Evolutionary conservation across 2,329 filamentous ascomycete species (phyloP).

Genomic region (Nemania sp.): DNA sequence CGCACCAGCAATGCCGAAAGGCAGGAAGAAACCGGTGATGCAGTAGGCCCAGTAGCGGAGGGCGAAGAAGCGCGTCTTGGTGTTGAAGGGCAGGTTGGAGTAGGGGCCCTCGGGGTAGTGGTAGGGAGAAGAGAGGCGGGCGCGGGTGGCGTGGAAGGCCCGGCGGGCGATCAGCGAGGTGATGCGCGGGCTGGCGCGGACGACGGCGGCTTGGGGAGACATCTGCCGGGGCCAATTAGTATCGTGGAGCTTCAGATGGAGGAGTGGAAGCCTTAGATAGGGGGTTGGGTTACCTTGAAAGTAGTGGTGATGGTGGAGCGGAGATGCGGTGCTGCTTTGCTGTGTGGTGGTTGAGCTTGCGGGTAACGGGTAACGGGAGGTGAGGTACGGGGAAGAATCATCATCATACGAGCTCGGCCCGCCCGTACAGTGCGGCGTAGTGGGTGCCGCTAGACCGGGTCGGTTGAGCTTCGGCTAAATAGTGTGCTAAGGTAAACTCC

Average conservation of each 20-base stretch:
- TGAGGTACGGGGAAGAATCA: neutral
- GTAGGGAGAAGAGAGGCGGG: slow-evolving; percentile 89
- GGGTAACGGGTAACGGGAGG: neutral
- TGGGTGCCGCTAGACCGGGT: slow-evolving; percentile 8
- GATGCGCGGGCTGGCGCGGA: slow-evolving; percentile 68
- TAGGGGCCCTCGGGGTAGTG: slow-evolving; percentile 98
- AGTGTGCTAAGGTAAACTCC: slow-evolving; percentile 28
- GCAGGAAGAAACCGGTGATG: slow-evolving; percentile 67
- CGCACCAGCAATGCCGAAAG: slow-evolving; percentile 73
- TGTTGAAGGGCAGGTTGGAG: slow-evolving; percentile 97
- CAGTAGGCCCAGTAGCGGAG: slow-evolving; percentile 83
- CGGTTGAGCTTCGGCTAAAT: slow-evolving; percentile 40
- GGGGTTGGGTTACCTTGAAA: slow-evolving; percentile 39
- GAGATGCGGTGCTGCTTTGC: slow-evolving; percentile 32
- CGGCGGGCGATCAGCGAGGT: slow-evolving; percentile 83
- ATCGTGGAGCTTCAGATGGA: slow-evolving; percentile 14
- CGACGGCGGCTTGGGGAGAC: slow-evolving; percentile 75
- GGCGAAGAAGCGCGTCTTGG: slow-evolving; percentile 86
- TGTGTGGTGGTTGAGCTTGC: slow-evolving; percentile 24
- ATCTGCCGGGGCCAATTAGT: slow-evolving; percentile 73
- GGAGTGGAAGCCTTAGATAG: neutral
- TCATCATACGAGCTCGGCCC: slow-evolving; percentile 39
- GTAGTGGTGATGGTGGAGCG: slow-evolving; percentile 22
- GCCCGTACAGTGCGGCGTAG: neutral
- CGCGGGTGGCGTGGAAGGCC: slow-evolving; percentile 91